phyloP scores from a whole-genome alignment of 2,329 filamentous ascomycete genomes.

The Neopestalotiopsis sp. region DNA sequence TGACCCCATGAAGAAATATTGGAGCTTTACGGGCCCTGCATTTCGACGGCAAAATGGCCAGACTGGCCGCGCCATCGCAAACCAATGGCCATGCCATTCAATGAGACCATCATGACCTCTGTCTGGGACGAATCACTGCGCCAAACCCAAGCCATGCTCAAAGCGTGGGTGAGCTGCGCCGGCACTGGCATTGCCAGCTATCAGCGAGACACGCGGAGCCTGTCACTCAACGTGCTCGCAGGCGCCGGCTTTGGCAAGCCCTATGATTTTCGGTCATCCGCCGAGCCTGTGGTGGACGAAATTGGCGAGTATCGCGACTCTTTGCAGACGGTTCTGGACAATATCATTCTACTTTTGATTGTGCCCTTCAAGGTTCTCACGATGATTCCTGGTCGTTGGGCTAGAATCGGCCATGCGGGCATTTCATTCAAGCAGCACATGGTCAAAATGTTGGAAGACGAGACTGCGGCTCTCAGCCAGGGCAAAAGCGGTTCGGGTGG shows the following conservation, averaged over 20 bases:
- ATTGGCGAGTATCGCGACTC: conserved; percentile 28
- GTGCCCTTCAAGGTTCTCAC: conserved; percentile 14
- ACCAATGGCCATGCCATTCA: conserved; percentile 28
- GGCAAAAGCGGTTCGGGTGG: conserved; percentile 12
- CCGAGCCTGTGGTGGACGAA: not conserved
- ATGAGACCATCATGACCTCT: conserved; percentile 32
- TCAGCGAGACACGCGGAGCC: conserved; percentile 28
- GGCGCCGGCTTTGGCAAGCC: conserved; percentile 29
- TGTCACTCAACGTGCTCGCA: conserved; percentile 35
- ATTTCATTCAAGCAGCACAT: conserved; percentile 26
- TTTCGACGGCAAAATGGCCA: conserved; percentile 33
- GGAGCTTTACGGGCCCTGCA: conserved; percentile 32
- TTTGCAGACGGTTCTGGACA: conserved; percentile 32
- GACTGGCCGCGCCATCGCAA: conserved; percentile 37
- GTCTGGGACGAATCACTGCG: conserved; percentile 34
- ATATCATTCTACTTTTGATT: conserved; percentile 24
- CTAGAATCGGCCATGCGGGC: not conserved
- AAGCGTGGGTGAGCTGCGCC: conserved; percentile 22
- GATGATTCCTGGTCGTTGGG: conserved; percentile 25
- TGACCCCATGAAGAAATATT: conserved; percentile 24
- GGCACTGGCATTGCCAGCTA: conserved; percentile 18
- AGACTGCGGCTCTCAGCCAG: conserved; percentile 22
- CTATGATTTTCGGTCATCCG: conserved; percentile 26
- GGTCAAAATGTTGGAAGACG: conserved; percentile 29
- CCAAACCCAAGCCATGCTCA: conserved; percentile 30